phyloP scores from a whole-genome alignment of 1,139 yeast species.

The Yamadazyma friedrichii region DNA sequence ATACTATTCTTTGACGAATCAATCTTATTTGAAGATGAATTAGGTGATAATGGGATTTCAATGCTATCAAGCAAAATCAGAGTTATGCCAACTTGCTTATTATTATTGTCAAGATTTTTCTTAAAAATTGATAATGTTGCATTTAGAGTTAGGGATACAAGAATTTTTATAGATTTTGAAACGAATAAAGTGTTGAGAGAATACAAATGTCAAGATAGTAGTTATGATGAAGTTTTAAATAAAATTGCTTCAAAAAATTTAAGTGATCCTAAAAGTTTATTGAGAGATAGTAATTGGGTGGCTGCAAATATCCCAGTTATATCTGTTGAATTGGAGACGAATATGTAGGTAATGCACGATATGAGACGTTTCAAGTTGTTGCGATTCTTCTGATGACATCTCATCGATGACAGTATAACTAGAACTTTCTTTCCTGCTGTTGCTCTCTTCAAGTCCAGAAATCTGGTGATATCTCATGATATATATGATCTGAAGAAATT shows the following conservation, averaged over 20 bases:
- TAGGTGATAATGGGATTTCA: conserved; percentile 94
- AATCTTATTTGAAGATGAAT: conserved; percentile 86
- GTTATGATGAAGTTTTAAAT: conserved; percentile 55
- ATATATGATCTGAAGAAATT: background rate
- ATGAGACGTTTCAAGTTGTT: too few relatives aligned
- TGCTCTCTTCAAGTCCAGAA: too few relatives aligned
- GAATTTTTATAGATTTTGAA: conserved; percentile 78
- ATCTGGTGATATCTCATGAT: too few relatives aligned
- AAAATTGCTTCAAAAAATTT: conserved; percentile 36
- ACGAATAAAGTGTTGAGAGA: conserved; percentile 69
- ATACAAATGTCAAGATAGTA: conserved; percentile 70
- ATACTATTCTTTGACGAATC: conserved; percentile 87
- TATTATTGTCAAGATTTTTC: conserved; percentile 74
- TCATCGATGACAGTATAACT: too few relatives aligned
- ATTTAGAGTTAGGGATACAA: conserved; percentile 78
- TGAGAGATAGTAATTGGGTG: conserved; percentile 87
- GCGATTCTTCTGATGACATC: background rate
- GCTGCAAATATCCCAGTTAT: conserved; percentile 54
- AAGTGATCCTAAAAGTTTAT: conserved; percentile 69
- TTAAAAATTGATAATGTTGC: conserved; percentile 87
- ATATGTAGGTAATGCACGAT: background rate
- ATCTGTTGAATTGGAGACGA: conserved; percentile 14
- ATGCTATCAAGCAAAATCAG: conserved; percentile 75
- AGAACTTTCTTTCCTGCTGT: too few relatives aligned
- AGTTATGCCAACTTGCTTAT: conserved; percentile 81